phyloP scores from a whole-genome alignment of 1,284 basidiomycete species.

The Neonothopanus nambi region DNA sequence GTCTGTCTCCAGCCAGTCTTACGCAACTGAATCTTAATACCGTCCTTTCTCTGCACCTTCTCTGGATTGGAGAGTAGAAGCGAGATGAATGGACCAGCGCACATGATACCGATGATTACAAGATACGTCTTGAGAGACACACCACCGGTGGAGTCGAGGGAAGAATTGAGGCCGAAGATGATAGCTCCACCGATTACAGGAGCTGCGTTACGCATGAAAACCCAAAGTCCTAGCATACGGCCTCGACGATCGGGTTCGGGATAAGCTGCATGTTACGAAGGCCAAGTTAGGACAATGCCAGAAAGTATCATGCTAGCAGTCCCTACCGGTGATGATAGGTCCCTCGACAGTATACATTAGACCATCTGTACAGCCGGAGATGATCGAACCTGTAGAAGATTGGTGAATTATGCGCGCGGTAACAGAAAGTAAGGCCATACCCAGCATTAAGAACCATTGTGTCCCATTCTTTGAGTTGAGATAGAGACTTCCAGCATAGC shows the following conservation, averaged over 20 bases:
- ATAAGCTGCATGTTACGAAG: slow-evolving; percentile 24
- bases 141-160: slow-evolving; percentile 28
- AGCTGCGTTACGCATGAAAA: slow-evolving; percentile 34
- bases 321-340: slow-evolving; percentile 32
- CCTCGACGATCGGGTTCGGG: slow-evolving; percentile 33
- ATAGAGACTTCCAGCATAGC: slow-evolving; percentile 34
- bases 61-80: slow-evolving; percentile 31
- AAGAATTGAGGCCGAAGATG: slow-evolving; percentile 33
- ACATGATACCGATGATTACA: slow-evolving; percentile 36
- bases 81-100: slow-evolving; percentile 33
- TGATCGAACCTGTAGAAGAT: slow-evolving; percentile 25
- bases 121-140: slow-evolving; percentile 35
- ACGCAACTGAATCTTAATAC: slow-evolving; percentile 29
- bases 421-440: slow-evolving; percentile 10
- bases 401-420: not conserved
- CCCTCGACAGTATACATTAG: slow-evolving; percentile 36
- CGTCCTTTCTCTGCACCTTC: slow-evolving; percentile 33
- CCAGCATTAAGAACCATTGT: slow-evolving; percentile 37
- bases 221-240: slow-evolving; percentile 35
- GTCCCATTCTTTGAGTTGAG: slow-evolving; percentile 36
- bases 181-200: slow-evolving; percentile 37
- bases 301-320: too few relatives aligned
- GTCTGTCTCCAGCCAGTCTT: slow-evolving; percentile 30
- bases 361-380: slow-evolving; percentile 32
- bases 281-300: not conserved